Base-by-base conservation (phyloP, 768 basidiomycete genomes). In the Phylloporus sp. region DNA sequence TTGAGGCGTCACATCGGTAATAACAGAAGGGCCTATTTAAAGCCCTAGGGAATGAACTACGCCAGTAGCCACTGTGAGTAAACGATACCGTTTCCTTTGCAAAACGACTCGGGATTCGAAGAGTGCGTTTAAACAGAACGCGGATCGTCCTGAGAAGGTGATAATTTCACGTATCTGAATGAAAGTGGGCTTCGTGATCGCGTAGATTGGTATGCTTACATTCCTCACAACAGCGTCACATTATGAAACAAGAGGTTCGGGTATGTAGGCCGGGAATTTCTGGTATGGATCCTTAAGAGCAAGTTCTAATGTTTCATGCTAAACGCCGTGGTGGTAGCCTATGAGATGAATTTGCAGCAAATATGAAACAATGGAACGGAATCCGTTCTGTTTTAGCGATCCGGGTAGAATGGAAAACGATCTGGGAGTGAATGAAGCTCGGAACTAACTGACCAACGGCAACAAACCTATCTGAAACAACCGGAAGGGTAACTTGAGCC, bases 121-220 rank as follows among this genome's bases (percentile, higher is more conserved):
- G 43, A 29, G 28, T 34, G 48, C 23, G 44, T 36, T 44, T 36
- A 42, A 20, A 39, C 15, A 28, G 28, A 26, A 38, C 31, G 62
- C 28, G 61, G 61, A 64, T 64, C 63, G 42, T 50, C 46, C 55
- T 34, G 59, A 18, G 63, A 64, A 64, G 64, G 20, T 22, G 3
- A 6, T 18, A n/a, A n/a, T 42, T 50, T 45, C 40, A 45, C 36
- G 18, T 45, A 24, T 29, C 24, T 50, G 32, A 39, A 55, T 47
- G 27, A 35, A 44, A 41, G 45, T 55, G 49, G 29, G 26, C 51
- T 45, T 46, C 39, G 51, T 44, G 11, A 45, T 35, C 53, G 31
- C 54, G 57, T 46, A 24, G 50, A 35, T 49, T 32, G 44, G 54
- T 52, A 43, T n/a, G 48, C n/a, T n/a, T n/a, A n/a, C 36, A 35